Evolutionary conservation across 2,329 filamentous ascomycete species (phyloP).

Genomic region (Hypomyces perniciosus): DNA sequence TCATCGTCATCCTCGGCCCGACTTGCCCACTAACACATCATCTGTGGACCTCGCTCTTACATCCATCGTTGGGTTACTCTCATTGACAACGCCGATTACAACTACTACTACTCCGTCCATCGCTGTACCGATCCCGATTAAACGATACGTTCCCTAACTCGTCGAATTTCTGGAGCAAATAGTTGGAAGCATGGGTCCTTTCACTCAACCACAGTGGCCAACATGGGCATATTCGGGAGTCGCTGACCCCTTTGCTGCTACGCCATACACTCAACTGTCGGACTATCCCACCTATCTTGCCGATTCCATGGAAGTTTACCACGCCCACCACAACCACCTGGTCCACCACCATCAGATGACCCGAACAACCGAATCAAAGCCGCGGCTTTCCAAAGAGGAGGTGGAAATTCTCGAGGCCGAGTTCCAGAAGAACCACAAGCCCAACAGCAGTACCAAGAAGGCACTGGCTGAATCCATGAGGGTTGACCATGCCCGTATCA

Average conservation of each 20-base stretch:
- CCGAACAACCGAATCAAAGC: constrained; percentile 43
- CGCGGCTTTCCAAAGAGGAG: constrained; percentile 52
- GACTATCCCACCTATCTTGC: constrained; percentile 32
- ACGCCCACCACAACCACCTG: constrained; percentile 31
- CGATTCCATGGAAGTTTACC: constrained; percentile 35
- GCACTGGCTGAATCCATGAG: constrained; percentile 55
- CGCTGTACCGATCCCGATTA: background rate
- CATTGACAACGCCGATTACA: background rate
- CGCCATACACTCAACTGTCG: constrained; percentile 27
- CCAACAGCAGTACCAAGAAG: constrained; percentile 56
- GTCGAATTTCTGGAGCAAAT: background rate
- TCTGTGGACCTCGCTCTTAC: background rate
- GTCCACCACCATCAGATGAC: constrained; percentile 34
- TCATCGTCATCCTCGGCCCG: background rate
- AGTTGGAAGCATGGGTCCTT: constrained; percentile 27
- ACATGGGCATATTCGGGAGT: constrained; percentile 29
- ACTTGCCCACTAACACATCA: background rate
- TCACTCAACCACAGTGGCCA: constrained; percentile 30
- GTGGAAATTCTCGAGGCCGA: constrained; percentile 54
- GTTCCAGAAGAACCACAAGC: constrained; percentile 60
- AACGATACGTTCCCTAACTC: no score
- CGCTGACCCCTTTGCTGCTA: constrained; percentile 20
- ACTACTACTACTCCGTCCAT: background rate
- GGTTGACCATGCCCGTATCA: constrained; percentile 59
- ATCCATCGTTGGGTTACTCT: background rate